Base-by-base conservation (phyloP, 371 early-diverging fungal genomes). In the Chytridium lagenaria region DNA sequence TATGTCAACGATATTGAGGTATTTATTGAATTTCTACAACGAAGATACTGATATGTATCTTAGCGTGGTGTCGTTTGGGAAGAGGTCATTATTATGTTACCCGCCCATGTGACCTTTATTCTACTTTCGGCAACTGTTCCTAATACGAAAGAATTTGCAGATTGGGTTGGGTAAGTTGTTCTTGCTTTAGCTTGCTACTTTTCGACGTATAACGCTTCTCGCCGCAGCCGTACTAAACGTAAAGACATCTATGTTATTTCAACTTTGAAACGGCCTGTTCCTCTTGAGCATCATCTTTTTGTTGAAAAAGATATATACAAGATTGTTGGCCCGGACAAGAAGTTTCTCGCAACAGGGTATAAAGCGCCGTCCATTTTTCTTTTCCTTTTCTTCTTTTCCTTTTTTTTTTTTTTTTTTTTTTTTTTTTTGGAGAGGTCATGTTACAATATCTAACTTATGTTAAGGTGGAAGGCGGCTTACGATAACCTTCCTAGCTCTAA, bases 51-150 rank as follows among this genome's bases (percentile, higher is more conserved):
- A 22, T 15, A 50, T 51, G 1, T 40, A 70, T 22, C 61, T 50
- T 74, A 95, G 90, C 90, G 99, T 74, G 99, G 99, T 68, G 99
- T 99, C 1, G 99, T 99, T 7, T 99, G 99, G 99, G 99, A 99
- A 84, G 99, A 99, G 82, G 98, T 97, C n/a, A 97, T 99, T 69
- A 99, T 99, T 76, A 96, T 99, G 98, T 85, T 99, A 2, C 99
- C 98, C 1, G 89, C 92, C 0, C 97, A 98, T 79, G 92, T 97
- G 2, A 95, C 88, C 19, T 83, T 99, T 22, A 94, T 99, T 69
- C 79, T 99, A 50, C 87, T 99, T 28, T 97, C 97, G 36, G 99
- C 99, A 0, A 99, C 99, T 12, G 97, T 99, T 15, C 98, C 99
- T n/a, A 99, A 99, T 82, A 94, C 98, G 1, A 87, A 90, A 76